Conservation (phyloP, 495 filamentous ascomycete species). For the Chaetomium cochliodes region DNA sequence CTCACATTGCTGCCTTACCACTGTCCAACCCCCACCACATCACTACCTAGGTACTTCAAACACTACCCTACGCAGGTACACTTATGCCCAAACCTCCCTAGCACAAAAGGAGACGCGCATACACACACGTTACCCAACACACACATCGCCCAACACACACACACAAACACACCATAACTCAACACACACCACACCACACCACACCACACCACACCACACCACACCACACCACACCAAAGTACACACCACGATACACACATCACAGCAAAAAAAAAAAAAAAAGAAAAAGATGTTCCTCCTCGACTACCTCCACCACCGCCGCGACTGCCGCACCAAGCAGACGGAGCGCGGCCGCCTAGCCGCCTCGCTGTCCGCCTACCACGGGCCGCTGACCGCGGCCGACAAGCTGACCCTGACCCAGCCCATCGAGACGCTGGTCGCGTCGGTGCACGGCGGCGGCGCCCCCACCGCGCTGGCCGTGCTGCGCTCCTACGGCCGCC, state of each 20-base stretch:
- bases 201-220: no score
- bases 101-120: slow-evolving; percentile 36
- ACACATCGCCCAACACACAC: no score
- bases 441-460: slow-evolving; percentile 68
- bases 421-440: slow-evolving; percentile 74
- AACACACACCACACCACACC: no score
- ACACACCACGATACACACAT: no score
- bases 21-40: not conserved
- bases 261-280: not conserved
- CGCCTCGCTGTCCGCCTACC: slow-evolving; percentile 65
- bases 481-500: slow-evolving; percentile 85
- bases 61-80: no score
- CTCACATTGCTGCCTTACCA: not conserved
- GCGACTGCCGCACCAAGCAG: slow-evolving; percentile 72
- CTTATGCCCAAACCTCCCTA: not conserved
- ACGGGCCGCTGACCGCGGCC: slow-evolving; percentile 53
- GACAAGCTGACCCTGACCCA: slow-evolving; percentile 68
- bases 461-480: slow-evolving; percentile 67
- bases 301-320: slow-evolving; percentile 60
- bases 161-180: no score
- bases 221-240: no score
- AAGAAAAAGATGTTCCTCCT: slow-evolving; percentile 50
- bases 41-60: no score
- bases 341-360: slow-evolving; percentile 68
- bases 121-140: no score